Base-by-base conservation (phyloP, 2,329 filamentous ascomycete species). In the Zasmidium angulare region DNA sequence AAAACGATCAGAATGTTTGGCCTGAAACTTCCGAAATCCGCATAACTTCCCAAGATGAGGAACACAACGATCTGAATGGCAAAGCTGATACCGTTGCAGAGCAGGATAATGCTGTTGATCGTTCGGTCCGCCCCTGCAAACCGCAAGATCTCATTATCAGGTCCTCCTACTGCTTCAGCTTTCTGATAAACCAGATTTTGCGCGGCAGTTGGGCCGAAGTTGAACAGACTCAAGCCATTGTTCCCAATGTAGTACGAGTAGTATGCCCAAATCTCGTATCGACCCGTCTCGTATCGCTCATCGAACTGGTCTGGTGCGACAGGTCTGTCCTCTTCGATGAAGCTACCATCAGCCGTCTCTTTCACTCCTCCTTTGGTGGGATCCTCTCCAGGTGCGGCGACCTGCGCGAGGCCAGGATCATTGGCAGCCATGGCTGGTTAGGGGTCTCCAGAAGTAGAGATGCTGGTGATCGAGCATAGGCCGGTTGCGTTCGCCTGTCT, bases 51-150 rank as follows among this genome's bases (percentile, higher is more conserved):
- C 2, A 84, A 76, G 59, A 79, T 66, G 23, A 85, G 73, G 66
- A 85, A 84, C 3, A 85, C 68, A 7, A 84, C 78, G 24, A 86
- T 82, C 69, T 89, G 87, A 36, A 88, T 81, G 1, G 86, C 85
- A 69, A 90, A 90, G 17, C 82, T 86, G 57, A 89, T 84, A 55
- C 87, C 87, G 67, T 89, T 89, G 69, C 81, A 80, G 0, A 88
- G 76, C 7, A 89, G 76, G 2, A 89, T 84, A 55, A 89, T 86
- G 58, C 82, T 86, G 70, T 87, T 86, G 66, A 87, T 82, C n/a
- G 83, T 84, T 55, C 85, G 80, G 22, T 79, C 72, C 40, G 75
- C 75, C 14, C 86, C 86, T 1, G 82, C 81, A 61, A 89, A 88
- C 1, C 68, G 65, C 21, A 89, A 72, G 0, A 82, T 76, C 1